Evolutionary conservation across 2,329 filamentous ascomycete species (phyloP), one percentile per base, ranked within the genome.

Genomic region (Trichoderma asperellum): DNA sequence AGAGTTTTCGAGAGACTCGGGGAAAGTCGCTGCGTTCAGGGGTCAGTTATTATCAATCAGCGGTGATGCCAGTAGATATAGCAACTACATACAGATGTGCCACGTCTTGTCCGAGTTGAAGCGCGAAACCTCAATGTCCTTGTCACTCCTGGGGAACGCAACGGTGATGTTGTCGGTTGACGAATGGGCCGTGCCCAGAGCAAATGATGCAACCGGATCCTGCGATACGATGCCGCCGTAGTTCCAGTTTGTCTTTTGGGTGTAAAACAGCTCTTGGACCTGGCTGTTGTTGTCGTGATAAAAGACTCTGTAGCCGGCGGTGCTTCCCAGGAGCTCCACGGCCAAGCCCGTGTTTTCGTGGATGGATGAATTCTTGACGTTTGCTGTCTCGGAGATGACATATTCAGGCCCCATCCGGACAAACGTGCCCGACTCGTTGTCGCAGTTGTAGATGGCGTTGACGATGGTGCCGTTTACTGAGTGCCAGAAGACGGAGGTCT

Each of bases 401-500:
- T 59, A 67, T 21, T 67, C 64, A 10, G 40, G 40, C 16, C 64
- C 64, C 32, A 29, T 8, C 21, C 27, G 21, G 29, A 67, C 24
- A 5, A 67, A n/a, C 8, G 16, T 37, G 21, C 64, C 64, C 2
- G 64, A 59, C 29, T 52, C 64, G 14, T 40, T 40, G 5, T 67
- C n/a, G 32, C 64, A 67, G 5, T 67, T 21, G 37, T 67, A 67
- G 7, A 49, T 37, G 40, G 55, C 64, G 53, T 67, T 67, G 16
- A 67, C 43, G 18, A 67, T 52, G 40, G 47, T n/a, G n/a, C 21
- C 21, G 16, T 35, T 5, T n/a, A 21, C 40, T 0, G 53, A 32
- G 29, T 67, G 55, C 64, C 64, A 67, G 55, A 67, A 67, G 55
- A 67, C 12, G 21, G 64, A 67, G 2, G 64, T 56, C 64, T 67